Base-by-base conservation (phyloP, 768 basidiomycete genomes). In the Dacryopinax primogenitus region DNA sequence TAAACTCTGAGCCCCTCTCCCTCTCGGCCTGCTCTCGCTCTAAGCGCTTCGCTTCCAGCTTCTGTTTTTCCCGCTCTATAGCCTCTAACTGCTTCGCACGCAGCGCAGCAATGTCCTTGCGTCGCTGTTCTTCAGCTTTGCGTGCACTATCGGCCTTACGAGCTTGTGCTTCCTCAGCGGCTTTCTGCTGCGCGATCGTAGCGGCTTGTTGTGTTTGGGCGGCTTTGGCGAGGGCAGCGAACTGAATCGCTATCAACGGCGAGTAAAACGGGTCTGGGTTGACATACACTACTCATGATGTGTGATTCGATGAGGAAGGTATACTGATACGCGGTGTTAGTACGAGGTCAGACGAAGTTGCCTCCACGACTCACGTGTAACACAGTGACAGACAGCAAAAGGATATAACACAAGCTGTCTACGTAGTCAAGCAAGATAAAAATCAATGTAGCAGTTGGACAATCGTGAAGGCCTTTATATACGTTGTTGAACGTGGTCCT, bases 241-340 rank as follows among this genome's bases (percentile, higher is more conserved):
- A 58, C 51, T 58, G 18, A 11, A 15, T 58, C 13, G 26, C 9
- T 9, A 30, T 58, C 21, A 58, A 11, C 21, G 6, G 15, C 30
- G 4, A 18, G 9, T 21, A 58, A 26, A 9, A 9, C 11, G 26
- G 32, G 23, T 28, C 6, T 58, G 13, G 11, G 26, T 28, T 11
- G 36, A 58, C 51, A 11, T 58, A 58, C 51, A 32, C 51, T 58
- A 58, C 51, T 58, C 51, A 58, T 58, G 26, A 32, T 28, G 11
- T 58, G 26, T 28, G 26, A 58, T 9, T 44, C 18, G 3, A 44
- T 18, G 41, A 23, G 51, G 30, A 3, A 32, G 7, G 45, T 9
- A 47, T 58, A 30, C 30, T 58, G 51, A 9, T 32, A 30, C 30
- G 21, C 4, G 51, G 51, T 18, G 51, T 58, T 18, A 58, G 30